These are phyloP conservation scores for Amaranthus palmeri DNA, from an alignment of 148 eudicot species.

Conservation along the genomic window DNA sequence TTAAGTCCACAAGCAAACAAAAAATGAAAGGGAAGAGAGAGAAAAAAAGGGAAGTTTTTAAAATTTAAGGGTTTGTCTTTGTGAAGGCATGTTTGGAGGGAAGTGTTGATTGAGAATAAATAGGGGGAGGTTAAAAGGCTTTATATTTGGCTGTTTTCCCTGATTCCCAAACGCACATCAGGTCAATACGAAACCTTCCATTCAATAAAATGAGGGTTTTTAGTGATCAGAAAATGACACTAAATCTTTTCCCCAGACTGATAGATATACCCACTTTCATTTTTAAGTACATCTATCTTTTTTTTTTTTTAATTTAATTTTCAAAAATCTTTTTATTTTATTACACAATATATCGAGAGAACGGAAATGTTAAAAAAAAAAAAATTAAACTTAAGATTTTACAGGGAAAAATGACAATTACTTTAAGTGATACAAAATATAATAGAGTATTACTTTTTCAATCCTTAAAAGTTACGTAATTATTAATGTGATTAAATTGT, in stretches of 20 bases:
- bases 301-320: no score
- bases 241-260: neutral
- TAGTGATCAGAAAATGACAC: neutral
- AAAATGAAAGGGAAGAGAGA: constrained; percentile 16
- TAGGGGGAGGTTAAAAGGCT: constrained; percentile 4
- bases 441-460: no score
- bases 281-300: no score
- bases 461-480: no score
- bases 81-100: constrained; percentile 74
- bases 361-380: no score
- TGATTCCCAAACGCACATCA: constrained; percentile 35
- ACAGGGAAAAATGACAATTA: no score
- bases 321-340: no score
- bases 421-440: no score
- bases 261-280: neutral
- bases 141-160: constrained; percentile 26
- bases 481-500: no score
- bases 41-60: constrained; percentile 24
- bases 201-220: neutral
- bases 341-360: no score
- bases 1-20: constrained; percentile 47
- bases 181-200: constrained; percentile 25
- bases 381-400: no score
- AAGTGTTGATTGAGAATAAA: constrained; percentile 42
- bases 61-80: constrained; percentile 38